These are phyloP conservation scores for Vairimorpha necatrix DNA, from an alignment of 371 early-diverging fungal genomes.

Conservation along the genomic window DNA sequence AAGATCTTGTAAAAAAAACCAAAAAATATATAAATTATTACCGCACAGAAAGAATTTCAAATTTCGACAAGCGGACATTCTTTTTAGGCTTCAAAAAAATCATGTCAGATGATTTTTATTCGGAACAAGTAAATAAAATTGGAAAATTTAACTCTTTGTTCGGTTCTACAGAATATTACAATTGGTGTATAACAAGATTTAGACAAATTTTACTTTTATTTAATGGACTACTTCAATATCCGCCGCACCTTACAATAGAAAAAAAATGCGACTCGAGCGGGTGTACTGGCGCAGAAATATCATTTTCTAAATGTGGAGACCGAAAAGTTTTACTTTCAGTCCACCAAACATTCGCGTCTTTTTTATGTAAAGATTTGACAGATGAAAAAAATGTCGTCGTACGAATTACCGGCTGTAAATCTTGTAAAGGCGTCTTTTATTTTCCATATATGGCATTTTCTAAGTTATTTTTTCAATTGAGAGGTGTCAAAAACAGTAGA, in stretches of 20 bases:
- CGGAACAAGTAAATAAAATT: constrained; percentile 6
- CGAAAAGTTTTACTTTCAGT: constrained; percentile 22
- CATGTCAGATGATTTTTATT: constrained; percentile 15
- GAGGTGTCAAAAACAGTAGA: constrained; percentile 22
- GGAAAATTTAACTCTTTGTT: constrained; percentile 46
- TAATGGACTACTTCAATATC: constrained; percentile 14
- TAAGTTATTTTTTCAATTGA: constrained; percentile 47
- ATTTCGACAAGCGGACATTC: constrained; percentile 40
- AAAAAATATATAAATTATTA: constrained; percentile 20
- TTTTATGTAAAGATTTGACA: constrained; percentile 23
- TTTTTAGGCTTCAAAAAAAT: neutral
- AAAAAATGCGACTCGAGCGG: constrained; percentile 5
- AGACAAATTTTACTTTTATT: constrained; percentile 38
- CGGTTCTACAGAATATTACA: constrained; percentile 37
- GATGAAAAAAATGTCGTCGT: constrained; percentile 42
- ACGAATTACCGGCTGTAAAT: constrained; percentile 32
- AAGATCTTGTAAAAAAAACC: constrained; percentile 2
- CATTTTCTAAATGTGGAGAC: constrained; percentile 42
- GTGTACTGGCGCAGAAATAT: constrained; percentile 17
- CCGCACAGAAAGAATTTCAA: constrained; percentile 18
- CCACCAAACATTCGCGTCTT: constrained; percentile 37
- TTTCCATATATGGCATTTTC: constrained; percentile 45
- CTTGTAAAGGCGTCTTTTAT: constrained; percentile 39
- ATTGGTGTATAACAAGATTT: constrained; percentile 33
- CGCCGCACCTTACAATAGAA: neutral